Evolutionary conservation across 495 filamentous ascomycete species (phyloP).

Genomic region (Neurospora hispaniola): DNA sequence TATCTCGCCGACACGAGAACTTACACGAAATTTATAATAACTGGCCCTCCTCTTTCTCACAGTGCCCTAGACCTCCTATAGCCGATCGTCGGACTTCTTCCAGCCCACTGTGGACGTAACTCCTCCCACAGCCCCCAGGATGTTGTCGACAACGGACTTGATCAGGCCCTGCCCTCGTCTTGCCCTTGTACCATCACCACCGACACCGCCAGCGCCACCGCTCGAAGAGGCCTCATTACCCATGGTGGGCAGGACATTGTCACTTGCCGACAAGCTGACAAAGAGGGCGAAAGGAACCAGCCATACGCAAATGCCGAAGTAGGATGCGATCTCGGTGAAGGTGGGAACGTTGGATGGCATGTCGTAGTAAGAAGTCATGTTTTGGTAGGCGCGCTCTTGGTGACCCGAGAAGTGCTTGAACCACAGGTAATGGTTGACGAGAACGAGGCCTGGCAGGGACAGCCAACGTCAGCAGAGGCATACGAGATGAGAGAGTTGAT

Average conservation of each 20-base stretch:
- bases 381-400: constrained; percentile 35
- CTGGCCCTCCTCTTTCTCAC: not conserved
- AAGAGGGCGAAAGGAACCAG: constrained; percentile 92
- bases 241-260: constrained; percentile 90
- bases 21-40: not conserved
- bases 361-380: constrained; percentile 46
- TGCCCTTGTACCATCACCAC: constrained; percentile 38
- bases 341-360: constrained; percentile 52
- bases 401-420: constrained; percentile 80
- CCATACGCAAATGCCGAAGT: constrained; percentile 95
- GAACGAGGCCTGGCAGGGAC: constrained; percentile 53
- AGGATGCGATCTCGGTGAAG: constrained; percentile 92
- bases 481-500: not conserved
- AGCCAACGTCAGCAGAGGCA: constrained; percentile 8
- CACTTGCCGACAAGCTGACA: constrained; percentile 81
- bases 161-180: constrained; percentile 71
- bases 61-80: constrained; percentile 3
- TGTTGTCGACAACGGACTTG: constrained; percentile 74
- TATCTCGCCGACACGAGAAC: not conserved
- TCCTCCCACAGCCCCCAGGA: constrained; percentile 62
- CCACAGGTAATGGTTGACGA: constrained; percentile 94
- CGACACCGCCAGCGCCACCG: constrained; percentile 10
- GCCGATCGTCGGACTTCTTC: constrained; percentile 35
- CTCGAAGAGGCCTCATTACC: constrained; percentile 33
- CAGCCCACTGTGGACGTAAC: constrained; percentile 61